Evolutionary conservation across 2,329 filamentous ascomycete species (phyloP).

Genomic region (Botrytis cinerea): DNA sequence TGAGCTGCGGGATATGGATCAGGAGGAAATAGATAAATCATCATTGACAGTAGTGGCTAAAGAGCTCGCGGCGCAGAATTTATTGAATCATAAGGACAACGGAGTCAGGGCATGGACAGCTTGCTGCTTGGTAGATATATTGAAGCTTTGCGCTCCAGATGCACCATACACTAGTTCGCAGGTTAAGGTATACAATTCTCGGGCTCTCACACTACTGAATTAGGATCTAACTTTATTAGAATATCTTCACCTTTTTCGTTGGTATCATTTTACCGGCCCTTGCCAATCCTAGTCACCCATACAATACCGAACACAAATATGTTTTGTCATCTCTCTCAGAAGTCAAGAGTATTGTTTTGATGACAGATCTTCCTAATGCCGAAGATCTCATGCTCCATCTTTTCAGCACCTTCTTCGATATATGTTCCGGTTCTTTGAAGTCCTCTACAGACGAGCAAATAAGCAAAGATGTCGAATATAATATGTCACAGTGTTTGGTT

Average conservation of each 20-base stretch:
- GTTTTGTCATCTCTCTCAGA: conserved; percentile 86
- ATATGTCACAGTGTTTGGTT: conserved; percentile 83
- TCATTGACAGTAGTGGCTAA: conserved; percentile 83
- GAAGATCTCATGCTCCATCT: conserved; percentile 78
- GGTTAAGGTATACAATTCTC: conserved; percentile 67
- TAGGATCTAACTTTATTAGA: conserved; percentile 51
- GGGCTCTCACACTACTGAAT: not conserved
- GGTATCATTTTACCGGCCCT: conserved; percentile 81
- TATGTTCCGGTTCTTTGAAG: conserved; percentile 77
- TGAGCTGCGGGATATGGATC: conserved; percentile 83
- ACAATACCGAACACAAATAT: conserved; percentile 91
- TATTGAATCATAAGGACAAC: conserved; percentile 88
- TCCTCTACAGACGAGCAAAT: conserved; percentile 76
- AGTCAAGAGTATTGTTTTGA: conserved; percentile 89
- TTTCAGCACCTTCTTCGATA: conserved; percentile 90
- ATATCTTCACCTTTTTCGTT: conserved; percentile 90
- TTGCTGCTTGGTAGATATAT: conserved; percentile 88
- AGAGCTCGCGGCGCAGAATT: conserved; percentile 77
- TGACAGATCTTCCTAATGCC: conserved; percentile 82
- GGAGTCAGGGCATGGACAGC: conserved; percentile 88
- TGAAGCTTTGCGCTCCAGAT: conserved; percentile 90
- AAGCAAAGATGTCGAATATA: conserved; percentile 89
- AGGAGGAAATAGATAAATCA: conserved; percentile 80
- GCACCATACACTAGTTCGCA: conserved; percentile 90
- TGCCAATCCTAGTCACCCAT: conserved; percentile 82